These are phyloP conservation scores for Pisolithus tinctorius DNA, from an alignment of 768 basidiomycete species.

Conservation along the genomic window DNA sequence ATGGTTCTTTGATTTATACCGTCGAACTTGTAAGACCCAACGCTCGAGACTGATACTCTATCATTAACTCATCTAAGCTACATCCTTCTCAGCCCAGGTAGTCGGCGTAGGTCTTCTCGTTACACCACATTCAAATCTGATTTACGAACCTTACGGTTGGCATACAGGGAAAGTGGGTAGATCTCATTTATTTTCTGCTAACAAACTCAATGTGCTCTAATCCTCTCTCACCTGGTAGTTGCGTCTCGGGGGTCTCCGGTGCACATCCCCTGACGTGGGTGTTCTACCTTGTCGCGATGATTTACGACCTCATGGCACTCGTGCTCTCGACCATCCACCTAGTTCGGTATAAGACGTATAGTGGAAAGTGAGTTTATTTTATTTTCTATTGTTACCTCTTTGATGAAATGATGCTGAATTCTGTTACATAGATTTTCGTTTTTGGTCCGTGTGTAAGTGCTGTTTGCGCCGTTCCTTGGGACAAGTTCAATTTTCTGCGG, in stretches of 20 bases:
- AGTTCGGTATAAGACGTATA: constrained; percentile 30
- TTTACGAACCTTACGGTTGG: background rate
- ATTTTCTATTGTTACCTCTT: background rate
- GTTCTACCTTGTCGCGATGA: constrained; percentile 48
- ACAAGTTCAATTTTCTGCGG: background rate
- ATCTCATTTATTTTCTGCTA: background rate
- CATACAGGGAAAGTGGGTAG: background rate
- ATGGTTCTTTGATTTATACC: background rate
- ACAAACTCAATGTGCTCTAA: background rate
- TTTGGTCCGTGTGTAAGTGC: constrained; percentile 1
- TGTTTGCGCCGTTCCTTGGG: background rate
- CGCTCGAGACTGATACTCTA: background rate
- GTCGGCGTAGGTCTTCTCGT: background rate
- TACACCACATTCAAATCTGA: background rate
- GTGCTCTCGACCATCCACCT: constrained; percentile 41
- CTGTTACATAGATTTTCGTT: background rate
- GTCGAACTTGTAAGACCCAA: background rate
- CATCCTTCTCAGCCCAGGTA: background rate
- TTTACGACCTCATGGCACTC: constrained; percentile 45
- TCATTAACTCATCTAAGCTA: background rate
- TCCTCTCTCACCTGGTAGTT: background rate
- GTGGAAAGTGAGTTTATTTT: background rate
- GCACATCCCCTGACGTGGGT: constrained; percentile 32
- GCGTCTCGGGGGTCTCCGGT: background rate
- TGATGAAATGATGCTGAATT: background rate